These are phyloP conservation scores for Aureobasidium vineae DNA, from an alignment of 2,329 filamentous ascomycete species.

Conservation along the genomic window DNA sequence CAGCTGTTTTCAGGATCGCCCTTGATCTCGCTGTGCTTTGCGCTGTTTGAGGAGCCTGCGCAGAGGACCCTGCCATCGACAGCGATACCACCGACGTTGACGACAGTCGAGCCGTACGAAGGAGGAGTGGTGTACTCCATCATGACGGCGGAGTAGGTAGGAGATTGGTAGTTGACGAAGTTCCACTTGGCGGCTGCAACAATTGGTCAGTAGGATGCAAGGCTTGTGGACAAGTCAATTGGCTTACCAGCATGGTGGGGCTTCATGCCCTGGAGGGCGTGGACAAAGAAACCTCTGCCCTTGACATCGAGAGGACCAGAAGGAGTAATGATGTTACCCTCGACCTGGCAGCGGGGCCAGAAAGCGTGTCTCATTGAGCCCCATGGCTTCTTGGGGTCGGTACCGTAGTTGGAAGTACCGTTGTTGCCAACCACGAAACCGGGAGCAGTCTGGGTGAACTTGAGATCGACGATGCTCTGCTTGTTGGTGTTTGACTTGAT, in stretches of 20 bases:
- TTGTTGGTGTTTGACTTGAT: constrained; percentile 89
- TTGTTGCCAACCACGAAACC: constrained; percentile 83
- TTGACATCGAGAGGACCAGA: constrained; percentile 78
- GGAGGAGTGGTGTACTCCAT: constrained; percentile 96
- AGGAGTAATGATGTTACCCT: constrained; percentile 81
- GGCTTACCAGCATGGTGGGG: constrained; percentile 81
- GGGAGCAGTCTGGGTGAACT: constrained; percentile 70
- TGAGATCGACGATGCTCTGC: constrained; percentile 79
- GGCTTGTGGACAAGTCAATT: background rate
- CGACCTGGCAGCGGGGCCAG: constrained; percentile 82
- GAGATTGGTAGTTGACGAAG: constrained; percentile 87
- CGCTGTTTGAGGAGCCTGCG: constrained; percentile 64
- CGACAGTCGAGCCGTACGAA: constrained; percentile 82
- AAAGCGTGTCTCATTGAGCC: constrained; percentile 89
- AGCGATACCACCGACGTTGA: constrained; percentile 78
- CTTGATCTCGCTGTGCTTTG: constrained; percentile 66
- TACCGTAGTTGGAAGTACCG: constrained; percentile 81
- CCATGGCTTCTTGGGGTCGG: constrained; percentile 83
- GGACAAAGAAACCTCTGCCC: constrained; percentile 74
- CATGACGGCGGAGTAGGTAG: constrained; percentile 80
- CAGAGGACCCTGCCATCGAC: constrained; percentile 78
- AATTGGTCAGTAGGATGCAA: background rate
- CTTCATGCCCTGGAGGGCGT: constrained; percentile 97
- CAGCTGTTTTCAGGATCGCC: constrained; percentile 78
- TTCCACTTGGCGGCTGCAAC: constrained; percentile 75